Base-by-base conservation (phyloP, 2,329 filamentous ascomycete species). In the Bipolaris zeicola region DNA sequence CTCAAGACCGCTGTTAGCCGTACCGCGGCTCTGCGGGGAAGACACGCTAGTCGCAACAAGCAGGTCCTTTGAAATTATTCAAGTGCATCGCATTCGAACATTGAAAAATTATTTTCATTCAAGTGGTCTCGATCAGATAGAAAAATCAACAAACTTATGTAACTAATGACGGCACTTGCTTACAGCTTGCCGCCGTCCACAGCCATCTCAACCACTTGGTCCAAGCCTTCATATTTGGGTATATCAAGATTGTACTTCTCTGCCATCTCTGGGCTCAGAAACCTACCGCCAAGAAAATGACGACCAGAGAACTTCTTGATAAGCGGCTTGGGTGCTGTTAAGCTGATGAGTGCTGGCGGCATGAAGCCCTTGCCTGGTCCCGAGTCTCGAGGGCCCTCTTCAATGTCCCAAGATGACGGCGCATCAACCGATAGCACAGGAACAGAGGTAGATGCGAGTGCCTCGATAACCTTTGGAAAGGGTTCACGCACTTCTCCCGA, bases 381-480 rank as follows among this genome's bases (percentile, higher is more conserved):
- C 1, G 87, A 85, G 50, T 82, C 79, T 10, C 93, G 92, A 7
- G 94, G 94, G 0, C 95, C 95, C 10, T 82, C 81, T 70, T 96
- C 91, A 54, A 99, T 96, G 75, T 95, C 87, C 95, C 95, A 99
- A 1, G 91, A 95, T 31, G 91, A 96, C 1, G 95, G 95, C 6
- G 91, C 92, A 78, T 99, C 95, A 20, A 99, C 91, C 2, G 92
- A 90, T 2, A 95, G 88, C 0, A 98, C 89, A 0, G 92, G 90
- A 6, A 95, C 70, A 24, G 83, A 83, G 5, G 90, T 89, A 39
- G 87, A 82, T 65, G 92, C 86, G 36, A 99, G 82, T 6, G 89
- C 87, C 58, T 84, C 80, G 66, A 99, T 96, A 13, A 97, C 89
- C 0, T 83, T 82, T 0, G 89, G 88, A 71, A 98, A 99, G 1